A percentile compares a stretch with the other conserved stretches of the same genome.
Evolutionary conservation across 2,329 filamentous ascomycete genomes (phyloP).

Genomic region (Colletotrichum ledebouriae): DNA sequence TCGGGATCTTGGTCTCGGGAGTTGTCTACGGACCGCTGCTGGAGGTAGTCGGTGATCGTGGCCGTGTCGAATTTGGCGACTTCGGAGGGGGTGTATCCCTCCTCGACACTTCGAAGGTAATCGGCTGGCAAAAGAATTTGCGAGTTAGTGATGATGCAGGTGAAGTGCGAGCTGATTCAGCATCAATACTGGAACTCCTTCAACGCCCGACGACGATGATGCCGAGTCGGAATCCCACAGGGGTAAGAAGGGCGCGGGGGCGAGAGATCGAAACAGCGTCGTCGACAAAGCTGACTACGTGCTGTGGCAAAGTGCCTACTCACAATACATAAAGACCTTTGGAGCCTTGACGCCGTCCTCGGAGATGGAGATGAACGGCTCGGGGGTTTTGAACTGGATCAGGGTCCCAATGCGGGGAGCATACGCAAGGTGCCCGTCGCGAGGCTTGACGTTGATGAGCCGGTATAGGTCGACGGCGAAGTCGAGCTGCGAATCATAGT

Average conservation of each 20-base stretch:
- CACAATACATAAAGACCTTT: slow-evolving; percentile 38
- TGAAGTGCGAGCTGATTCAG: no score
- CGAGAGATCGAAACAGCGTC: not conserved
- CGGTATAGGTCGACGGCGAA: slow-evolving; percentile 43
- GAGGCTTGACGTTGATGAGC: slow-evolving; percentile 37
- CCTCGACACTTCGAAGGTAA: slow-evolving; percentile 26
- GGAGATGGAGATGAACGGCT: slow-evolving; percentile 42
- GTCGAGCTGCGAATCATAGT: slow-evolving; percentile 43
- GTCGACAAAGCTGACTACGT: not conserved
- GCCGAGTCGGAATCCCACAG: no score
- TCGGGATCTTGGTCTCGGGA: slow-evolving; percentile 43
- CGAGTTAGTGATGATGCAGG: not conserved
- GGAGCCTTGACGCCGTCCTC: slow-evolving; percentile 39
- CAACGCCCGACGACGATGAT: no score
- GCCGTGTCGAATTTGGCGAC: slow-evolving; percentile 27
- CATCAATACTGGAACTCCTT: no score
- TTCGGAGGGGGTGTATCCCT: slow-evolving; percentile 28
- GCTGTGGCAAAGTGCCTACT: not conserved
- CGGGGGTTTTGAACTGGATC: slow-evolving; percentile 34
- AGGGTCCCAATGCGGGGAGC: slow-evolving; percentile 28
- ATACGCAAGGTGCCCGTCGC: slow-evolving; percentile 42
- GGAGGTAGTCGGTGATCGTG: slow-evolving; percentile 30
- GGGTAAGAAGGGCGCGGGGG: no score
- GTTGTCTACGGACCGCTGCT: slow-evolving; percentile 40
- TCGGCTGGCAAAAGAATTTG: slow-evolving; percentile 5